These are phyloP conservation scores for Yamadazyma aaseri DNA, from an alignment of 1,139 yeast genomes.

Conservation along the genomic window DNA sequence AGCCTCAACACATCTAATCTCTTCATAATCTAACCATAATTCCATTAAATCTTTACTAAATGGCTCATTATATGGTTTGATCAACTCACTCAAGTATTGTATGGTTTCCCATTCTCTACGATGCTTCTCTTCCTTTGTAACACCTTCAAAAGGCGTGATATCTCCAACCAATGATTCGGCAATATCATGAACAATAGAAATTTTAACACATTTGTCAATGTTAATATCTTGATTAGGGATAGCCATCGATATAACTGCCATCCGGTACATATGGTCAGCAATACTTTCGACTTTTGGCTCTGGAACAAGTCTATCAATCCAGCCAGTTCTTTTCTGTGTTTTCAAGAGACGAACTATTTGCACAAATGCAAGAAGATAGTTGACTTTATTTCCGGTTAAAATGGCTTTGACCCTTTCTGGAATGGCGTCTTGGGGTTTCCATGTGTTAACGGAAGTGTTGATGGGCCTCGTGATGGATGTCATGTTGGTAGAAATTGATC, in stretches of 20 bases:
- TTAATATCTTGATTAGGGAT: slow-evolving; percentile 45
- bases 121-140: slow-evolving; percentile 71
- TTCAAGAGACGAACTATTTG: slow-evolving; percentile 76
- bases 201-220: slow-evolving; percentile 67
- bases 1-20: slow-evolving; percentile 78
- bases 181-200: slow-evolving; percentile 88
- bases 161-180: slow-evolving; percentile 96
- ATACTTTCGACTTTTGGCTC: slow-evolving; percentile 62
- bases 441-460: slow-evolving; percentile 20
- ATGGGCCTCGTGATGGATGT: slow-evolving; percentile 6
- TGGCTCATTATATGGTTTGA: slow-evolving; percentile 58
- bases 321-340: slow-evolving; percentile 85
- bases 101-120: slow-evolving; percentile 78
- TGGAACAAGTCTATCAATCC: slow-evolving; percentile 77
- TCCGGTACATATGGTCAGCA: slow-evolving; percentile 95
- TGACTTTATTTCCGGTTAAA: slow-evolving; percentile 29
- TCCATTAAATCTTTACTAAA: slow-evolving; percentile 69
- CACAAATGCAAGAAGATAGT: slow-evolving; percentile 67
- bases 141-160: slow-evolving; percentile 80
- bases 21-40: slow-evolving; percentile 90
- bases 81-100: slow-evolving; percentile 58
- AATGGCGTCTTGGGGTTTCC: slow-evolving; percentile 64
- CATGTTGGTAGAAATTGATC: slow-evolving; percentile 2
- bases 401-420: slow-evolving; percentile 50
- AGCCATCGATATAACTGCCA: slow-evolving; percentile 82